Percentiles rank a stretch among this genome's conserved stretches.
Conservation (phyloP, 2,329 filamentous ascomycete genomes). For the Emergomyces pasteurianus region DNA sequence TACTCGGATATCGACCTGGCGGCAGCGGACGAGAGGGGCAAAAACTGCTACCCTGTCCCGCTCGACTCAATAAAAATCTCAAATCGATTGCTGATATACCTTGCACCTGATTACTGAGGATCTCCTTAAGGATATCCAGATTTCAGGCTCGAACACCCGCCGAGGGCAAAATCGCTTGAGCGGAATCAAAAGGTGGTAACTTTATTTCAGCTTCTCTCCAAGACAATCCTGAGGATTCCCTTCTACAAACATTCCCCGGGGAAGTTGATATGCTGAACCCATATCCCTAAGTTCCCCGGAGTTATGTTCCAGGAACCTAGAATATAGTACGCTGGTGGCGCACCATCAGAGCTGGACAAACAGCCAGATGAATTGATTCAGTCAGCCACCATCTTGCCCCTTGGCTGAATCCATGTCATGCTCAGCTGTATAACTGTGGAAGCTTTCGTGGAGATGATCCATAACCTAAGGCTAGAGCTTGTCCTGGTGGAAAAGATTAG, state of each 20-base stretch:
- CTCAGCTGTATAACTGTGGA: background rate
- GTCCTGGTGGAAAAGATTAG: background rate
- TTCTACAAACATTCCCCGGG: background rate
- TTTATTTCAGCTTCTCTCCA: background rate
- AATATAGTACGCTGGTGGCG: background rate
- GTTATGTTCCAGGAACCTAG: background rate
- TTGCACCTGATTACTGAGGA: background rate
- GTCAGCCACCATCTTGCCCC: background rate
- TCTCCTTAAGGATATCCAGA: background rate
- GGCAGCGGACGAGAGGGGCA: background rate
- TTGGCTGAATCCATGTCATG: background rate
- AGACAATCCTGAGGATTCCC: background rate
- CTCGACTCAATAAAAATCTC: background rate
- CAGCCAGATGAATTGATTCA: background rate
- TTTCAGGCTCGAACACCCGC: background rate
- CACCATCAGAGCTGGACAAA: background rate
- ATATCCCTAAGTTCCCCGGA: background rate
- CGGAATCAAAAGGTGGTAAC: background rate
- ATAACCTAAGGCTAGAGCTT: background rate
- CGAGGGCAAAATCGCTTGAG: background rate
- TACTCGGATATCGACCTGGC: too few species aligned
- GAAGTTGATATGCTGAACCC: background rate
- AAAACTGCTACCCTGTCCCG: background rate
- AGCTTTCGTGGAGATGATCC: background rate
- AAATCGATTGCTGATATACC: background rate